These are phyloP conservation scores for Coemansia interrupta DNA, from an alignment of 192 early-diverging fungal genomes.

Conservation along the genomic window DNA sequence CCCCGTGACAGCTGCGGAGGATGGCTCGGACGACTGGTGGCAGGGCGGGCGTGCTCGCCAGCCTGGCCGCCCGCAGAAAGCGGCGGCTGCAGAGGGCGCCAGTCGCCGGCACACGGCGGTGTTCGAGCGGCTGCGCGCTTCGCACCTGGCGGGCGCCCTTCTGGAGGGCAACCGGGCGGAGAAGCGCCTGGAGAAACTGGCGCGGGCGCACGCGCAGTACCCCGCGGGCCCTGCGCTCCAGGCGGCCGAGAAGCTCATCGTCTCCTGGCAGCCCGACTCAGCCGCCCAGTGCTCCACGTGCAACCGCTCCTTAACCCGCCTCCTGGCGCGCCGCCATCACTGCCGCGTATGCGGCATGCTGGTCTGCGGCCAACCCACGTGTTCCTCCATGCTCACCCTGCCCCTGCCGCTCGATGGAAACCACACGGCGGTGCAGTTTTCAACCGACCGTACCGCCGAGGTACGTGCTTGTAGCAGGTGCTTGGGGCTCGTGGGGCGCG, in stretches of 20 bases:
- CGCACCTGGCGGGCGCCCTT: constrained; percentile 57
- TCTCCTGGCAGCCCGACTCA: constrained; percentile 35
- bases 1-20: constrained; percentile 15
- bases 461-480: constrained; percentile 61
- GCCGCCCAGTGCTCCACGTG: constrained; percentile 28
- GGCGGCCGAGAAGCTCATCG: constrained; percentile 42
- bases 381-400: constrained; percentile 40
- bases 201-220: constrained; percentile 15
- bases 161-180: constrained; percentile 71
- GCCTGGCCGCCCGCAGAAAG: too few species aligned
- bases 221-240: too few species aligned
- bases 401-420: constrained; percentile 8
- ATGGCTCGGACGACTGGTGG: constrained; percentile 37
- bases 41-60: background rate
- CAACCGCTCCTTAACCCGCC: constrained; percentile 40
- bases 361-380: constrained; percentile 55
- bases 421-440: constrained; percentile 1
- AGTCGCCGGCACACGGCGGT: too few species aligned
- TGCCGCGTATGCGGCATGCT: constrained; percentile 70
- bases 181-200: constrained; percentile 69
- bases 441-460: constrained; percentile 12
- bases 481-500: constrained; percentile 55
- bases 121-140: constrained; percentile 54
- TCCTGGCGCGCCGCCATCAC: constrained; percentile 66
- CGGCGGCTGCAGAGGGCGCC: too few species aligned